Conservation (phyloP, 1,284 basidiomycete genomes). For the Tilletiaria anomala region DNA sequence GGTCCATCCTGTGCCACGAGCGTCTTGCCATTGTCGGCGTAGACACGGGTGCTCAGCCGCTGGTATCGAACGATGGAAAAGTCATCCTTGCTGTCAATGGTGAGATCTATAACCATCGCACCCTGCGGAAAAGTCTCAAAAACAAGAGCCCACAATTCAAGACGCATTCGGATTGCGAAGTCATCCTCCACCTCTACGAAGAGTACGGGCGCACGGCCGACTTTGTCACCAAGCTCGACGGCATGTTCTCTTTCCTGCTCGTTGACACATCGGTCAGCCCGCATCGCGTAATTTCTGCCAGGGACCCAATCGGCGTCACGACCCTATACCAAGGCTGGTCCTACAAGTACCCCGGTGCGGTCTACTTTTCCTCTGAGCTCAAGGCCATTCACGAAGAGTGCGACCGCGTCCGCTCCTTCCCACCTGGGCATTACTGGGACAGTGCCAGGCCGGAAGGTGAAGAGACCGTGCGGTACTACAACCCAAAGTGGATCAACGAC, state of each 20-base stretch:
- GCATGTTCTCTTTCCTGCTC: conserved; percentile 97
- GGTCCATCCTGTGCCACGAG: conserved; percentile 42
- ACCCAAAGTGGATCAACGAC: conserved; percentile 38
- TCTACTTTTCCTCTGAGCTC: conserved; percentile 91
- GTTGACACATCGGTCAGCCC: conserved; percentile 83
- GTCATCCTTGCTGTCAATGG: conserved; percentile 87
- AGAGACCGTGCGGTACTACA: conserved; percentile 39
- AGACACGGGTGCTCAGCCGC: conserved; percentile 91
- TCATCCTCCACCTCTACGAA: conserved; percentile 55
- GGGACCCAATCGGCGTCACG: conserved; percentile 95
- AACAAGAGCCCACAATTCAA: conserved; percentile 62
- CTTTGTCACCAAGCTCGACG: conserved; percentile 55
- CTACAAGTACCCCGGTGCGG: conserved; percentile 65
- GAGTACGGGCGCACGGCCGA: conserved; percentile 34
- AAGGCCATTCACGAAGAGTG: conserved; percentile 86
- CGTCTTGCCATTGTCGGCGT: conserved; percentile 89
- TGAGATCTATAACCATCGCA: conserved; percentile 95
- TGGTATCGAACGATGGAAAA: conserved; percentile 73
- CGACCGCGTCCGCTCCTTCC: conserved; percentile 87
- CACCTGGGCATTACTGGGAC: conserved; percentile 70
- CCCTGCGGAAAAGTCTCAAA: conserved; percentile 56
- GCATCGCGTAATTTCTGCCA: conserved; percentile 78
- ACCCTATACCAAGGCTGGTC: conserved; percentile 93
- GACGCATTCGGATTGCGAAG: conserved; percentile 96
- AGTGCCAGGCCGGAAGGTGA: conserved; percentile 28